phyloP scores from a whole-genome alignment of 352 stramenopile species.

The Globisporangium nodosum region DNA sequence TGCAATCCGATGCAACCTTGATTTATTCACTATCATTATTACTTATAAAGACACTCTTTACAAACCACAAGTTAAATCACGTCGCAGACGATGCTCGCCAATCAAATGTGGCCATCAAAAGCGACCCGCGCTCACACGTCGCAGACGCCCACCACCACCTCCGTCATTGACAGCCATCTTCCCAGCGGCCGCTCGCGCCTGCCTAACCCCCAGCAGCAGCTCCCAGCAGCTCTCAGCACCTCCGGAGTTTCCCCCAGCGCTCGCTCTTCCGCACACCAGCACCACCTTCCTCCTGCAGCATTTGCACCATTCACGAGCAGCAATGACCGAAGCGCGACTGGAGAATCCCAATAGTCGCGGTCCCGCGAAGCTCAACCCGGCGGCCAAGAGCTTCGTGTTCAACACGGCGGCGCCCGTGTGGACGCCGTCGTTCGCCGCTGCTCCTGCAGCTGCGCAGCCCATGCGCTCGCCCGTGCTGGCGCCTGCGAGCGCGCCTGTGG shows the following conservation, averaged over 20 bases:
- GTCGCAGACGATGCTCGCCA: neutral
- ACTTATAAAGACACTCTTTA: neutral
- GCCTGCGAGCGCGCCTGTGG: constrained; percentile 11
- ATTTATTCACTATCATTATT: too few relatives aligned
- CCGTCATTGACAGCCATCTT: neutral
- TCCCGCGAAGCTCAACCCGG: constrained; percentile 48
- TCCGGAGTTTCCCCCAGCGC: neutral
- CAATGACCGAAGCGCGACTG: constrained; percentile 17
- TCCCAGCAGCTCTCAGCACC: neutral
- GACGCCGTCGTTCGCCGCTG: constrained; percentile 24
- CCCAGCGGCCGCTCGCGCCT: neutral
- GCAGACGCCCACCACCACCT: neutral
- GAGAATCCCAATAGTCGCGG: constrained; percentile 15
- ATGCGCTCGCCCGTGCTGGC: constrained; percentile 27
- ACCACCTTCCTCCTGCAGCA: too few relatives aligned
- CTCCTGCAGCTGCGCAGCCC: constrained; percentile 20
- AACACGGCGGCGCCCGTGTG: constrained; percentile 43
- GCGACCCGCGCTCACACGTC: neutral
- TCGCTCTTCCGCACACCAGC: neutral
- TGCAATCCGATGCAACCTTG: too few relatives aligned
- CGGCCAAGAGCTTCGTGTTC: constrained; percentile 65
- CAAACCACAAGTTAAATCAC: neutral
- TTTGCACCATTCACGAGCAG: neutral
- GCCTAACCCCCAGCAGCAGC: neutral
- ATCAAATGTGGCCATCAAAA: neutral